Evolutionary conservation across 805 yeast species (phyloP).

Genomic region (Ogataea zsoltii): DNA sequence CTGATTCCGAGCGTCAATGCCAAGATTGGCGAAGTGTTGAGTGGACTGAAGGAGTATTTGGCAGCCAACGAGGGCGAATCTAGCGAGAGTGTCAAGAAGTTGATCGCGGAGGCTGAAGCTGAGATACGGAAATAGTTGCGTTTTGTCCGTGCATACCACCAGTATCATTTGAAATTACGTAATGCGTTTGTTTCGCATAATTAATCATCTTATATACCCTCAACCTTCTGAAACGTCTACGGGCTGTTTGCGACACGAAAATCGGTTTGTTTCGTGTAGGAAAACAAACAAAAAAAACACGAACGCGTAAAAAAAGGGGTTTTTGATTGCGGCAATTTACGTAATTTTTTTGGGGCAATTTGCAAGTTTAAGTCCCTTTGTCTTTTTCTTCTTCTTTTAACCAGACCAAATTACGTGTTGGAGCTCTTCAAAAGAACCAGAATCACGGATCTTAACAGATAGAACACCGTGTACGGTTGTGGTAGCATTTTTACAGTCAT

Average conservation of each 20-base stretch:
- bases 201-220: not conserved
- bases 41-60: conserved; percentile 26
- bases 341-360: not conserved
- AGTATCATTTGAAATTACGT: no score
- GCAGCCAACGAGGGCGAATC: conserved; percentile 21
- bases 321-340: conserved; percentile 2
- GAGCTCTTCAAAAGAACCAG: not conserved
- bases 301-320: conserved; percentile 4
- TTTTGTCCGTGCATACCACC: no score
- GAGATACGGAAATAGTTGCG: conserved; percentile 8
- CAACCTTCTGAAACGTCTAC: not conserved
- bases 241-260: no score
- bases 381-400: not conserved
- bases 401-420: not conserved
- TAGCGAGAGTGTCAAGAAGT: conserved; percentile 20
- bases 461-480: not conserved
- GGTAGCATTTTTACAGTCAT: not conserved
- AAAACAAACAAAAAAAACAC: conserved; percentile 1
- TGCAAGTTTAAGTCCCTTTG: not conserved
- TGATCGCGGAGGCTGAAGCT: conserved; percentile 27
- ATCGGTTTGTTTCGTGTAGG: not conserved
- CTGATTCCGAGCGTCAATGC: conserved; percentile 28
- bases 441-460: not conserved
- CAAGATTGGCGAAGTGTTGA: conserved; percentile 25
- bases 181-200: not conserved